Evolutionary conservation across 2,329 filamentous ascomycete genomes (phyloP).

Genomic region (Akanthomyces dipterigenus): DNA sequence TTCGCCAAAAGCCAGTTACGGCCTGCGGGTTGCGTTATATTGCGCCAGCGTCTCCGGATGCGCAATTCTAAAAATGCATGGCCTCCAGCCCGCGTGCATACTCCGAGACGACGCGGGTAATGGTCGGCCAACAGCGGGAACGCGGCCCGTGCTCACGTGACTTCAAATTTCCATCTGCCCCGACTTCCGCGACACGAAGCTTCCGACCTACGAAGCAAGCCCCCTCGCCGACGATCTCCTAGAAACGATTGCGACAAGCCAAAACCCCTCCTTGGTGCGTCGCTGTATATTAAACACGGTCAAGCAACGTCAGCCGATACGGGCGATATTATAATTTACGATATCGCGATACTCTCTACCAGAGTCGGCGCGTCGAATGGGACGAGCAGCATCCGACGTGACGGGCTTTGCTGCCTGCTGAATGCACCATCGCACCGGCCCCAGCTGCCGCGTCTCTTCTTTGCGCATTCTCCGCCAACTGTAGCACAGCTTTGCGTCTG

Average conservation of each 20-base stretch:
- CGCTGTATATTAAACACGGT: neutral
- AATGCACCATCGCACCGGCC: conserved; percentile 23
- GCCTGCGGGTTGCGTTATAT: neutral
- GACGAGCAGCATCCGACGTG: conserved; percentile 36
- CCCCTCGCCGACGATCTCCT: conserved; percentile 15
- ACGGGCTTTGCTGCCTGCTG: conserved; percentile 45
- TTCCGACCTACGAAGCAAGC: conserved; percentile 23
- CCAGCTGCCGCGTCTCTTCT: conserved; percentile 6
- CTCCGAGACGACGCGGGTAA: conserved; percentile 18
- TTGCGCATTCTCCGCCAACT: conserved; percentile 4
- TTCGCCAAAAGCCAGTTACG: neutral
- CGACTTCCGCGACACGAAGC: conserved; percentile 17
- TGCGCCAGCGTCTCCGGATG: neutral
- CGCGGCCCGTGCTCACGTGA: conserved; percentile 29
- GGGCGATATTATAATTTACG: neutral
- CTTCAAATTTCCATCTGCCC: conserved; percentile 30
- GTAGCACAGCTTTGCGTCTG: conserved; percentile 6
- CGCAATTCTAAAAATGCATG: neutral
- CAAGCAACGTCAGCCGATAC: neutral
- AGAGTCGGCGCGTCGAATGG: conserved; percentile 35
- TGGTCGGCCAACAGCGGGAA: conserved; percentile 16
- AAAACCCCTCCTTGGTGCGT: neutral
- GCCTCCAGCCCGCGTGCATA: conserved; percentile 12
- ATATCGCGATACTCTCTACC: neutral
- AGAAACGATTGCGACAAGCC: neutral